Evolutionary conservation across 148 eudicot genomes (phyloP), one percentile per base, ranked within the genome.

Genomic region (Arctostaphylos glauca): DNA sequence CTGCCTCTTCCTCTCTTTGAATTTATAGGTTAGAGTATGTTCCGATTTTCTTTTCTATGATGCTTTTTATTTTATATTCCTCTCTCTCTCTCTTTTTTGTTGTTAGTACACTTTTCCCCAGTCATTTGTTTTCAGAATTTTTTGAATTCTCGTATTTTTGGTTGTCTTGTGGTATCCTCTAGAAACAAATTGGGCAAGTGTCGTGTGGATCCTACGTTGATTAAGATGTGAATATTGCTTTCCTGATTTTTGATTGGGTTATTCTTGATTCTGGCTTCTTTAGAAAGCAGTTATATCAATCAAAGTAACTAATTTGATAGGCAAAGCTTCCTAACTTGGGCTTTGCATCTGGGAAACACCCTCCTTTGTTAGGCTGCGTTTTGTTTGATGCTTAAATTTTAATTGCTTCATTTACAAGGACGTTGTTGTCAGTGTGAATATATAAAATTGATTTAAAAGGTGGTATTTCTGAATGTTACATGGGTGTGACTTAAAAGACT

Each of bases 1-100:
- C 94, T 66, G 90, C 81, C 31, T 86, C 93, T 56, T 88, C 88
- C 55, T 58, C 85, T 72, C 80, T 74, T 52, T 58, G 59, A 78
- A 48, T 23, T n/a, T 31, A 15, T 47, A 15, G 64, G 66, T 79
- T 73, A 72, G 82, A 19, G 67, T 74, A 3, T 53, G 18, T 52
- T 70, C 79, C 74, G 15, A 7, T 79, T 58, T 41, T 19, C 16
- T 19, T 72, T 80, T 72, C 52, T 75, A 18, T 6, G 70, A n/a
- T 79, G 41, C 25, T 77, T 44, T 48, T 52, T 12, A 14, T 19
- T 58, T 8, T 31, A 31, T 31, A 31, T 74, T 49, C 0, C 18
- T 5, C 19, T 25, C 23, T 10, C 6, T 66, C 16, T 16, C 25
- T 66, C 2, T 66, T 31, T 64, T 71, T 81, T 81, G n/a, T 55